Base-by-base conservation (phyloP, 108 stramenopile genomes). In the Hondaea fermentalgiana region DNA sequence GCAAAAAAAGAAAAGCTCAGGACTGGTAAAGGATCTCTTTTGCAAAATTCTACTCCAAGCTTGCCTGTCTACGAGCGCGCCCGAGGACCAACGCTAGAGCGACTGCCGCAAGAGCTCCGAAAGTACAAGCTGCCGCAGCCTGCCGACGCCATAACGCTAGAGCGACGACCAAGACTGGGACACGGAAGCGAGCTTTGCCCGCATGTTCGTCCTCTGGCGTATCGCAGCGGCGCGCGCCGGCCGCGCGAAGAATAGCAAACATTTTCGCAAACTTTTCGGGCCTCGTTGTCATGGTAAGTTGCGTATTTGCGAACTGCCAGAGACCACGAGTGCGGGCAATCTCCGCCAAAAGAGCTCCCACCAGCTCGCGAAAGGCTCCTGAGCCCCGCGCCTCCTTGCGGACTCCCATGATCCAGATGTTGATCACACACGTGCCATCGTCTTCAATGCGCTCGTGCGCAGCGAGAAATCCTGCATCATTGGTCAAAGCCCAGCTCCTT, bases 161-260 rank as follows among this genome's bases (percentile, higher is more conserved):
- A 17, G 51, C 25, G 6, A 83, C 76, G 1, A 12, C 25, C 10
- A 47, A 12, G 45, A 23, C 4, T 12, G 76, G 76, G 1, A 83
- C 76, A 47, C 76, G 76, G 3, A 83, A 83, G n/a, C 76, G 76
- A 53, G 76, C 76, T 53, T 83, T 83, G 23, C 76, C 76, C 49
- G 19, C 25, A 6, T 12, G n/a, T 16, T 43, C 23, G 23, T 83
- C 76, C 25, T 47, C 76, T 17, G n/a, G 49, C 51, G 23, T 8
- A 45, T 83, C 76, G 51, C 76, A 83, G 28, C 76, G 76, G 12
- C 28, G 49, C 76, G 76, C 76, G 10, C 25, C 64, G 6, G 49
- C 4, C 10, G 76, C 51, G 10, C 17, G 2, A 10, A 83, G n/a
- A 12, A 83, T 83, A 1, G 76, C 45, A 23, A 83, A 83, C 76